phyloP scores from a whole-genome alignment of 257 asterid species.

The Cordia subcordata region DNA sequence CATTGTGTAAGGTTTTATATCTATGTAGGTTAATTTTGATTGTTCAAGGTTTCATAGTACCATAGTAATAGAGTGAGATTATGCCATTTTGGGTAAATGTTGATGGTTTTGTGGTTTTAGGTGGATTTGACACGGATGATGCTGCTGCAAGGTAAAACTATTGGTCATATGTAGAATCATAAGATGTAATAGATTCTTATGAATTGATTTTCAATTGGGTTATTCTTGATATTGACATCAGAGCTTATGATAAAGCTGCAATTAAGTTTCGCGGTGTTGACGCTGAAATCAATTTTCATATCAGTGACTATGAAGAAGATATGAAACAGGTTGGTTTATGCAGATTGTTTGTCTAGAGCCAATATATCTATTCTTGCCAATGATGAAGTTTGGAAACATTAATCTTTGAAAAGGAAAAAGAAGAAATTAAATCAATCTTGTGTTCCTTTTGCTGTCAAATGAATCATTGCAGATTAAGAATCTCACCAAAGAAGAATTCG shows the following conservation, averaged over 20 bases:
- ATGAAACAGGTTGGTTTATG: slow-evolving; percentile 29
- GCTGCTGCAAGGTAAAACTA: slow-evolving; percentile 72
- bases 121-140: slow-evolving; percentile 89
- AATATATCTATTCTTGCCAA: neutral
- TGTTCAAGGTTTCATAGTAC: neutral
- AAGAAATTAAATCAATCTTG: neutral
- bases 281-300: slow-evolving; percentile 38
- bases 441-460: neutral
- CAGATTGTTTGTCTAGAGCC: too few species aligned
- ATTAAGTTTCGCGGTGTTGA: slow-evolving; percentile 43
- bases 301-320: slow-evolving; percentile 36
- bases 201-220: neutral
- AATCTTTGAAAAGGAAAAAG: neutral
- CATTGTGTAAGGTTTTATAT: neutral
- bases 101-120: slow-evolving; percentile 24
- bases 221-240: slow-evolving; percentile 2
- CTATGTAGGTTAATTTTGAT: too few species aligned
- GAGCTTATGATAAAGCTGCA: slow-evolving; percentile 44
- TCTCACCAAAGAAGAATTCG: slow-evolving; percentile 81
- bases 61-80: slow-evolving; percentile 2
- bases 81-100: slow-evolving; percentile 7
- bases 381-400: neutral
- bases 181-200: neutral
- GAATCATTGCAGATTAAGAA: slow-evolving; percentile 57
- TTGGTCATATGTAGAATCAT: too few species aligned